Conservation (phyloP, 345 rosid genomes). For the Eucalyptus sp. region DNA sequence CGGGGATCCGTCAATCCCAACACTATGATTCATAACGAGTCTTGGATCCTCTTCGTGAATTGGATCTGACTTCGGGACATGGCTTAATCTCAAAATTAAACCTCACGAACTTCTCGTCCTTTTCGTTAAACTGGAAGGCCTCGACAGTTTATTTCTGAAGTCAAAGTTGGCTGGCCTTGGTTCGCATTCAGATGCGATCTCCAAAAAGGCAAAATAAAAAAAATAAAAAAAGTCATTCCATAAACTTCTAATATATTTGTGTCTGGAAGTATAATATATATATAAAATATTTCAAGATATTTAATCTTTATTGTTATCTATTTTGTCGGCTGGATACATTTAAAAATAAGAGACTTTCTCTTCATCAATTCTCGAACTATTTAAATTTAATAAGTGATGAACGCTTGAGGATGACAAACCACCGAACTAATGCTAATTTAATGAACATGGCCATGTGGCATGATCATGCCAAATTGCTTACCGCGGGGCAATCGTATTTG, state of each 20-base stretch:
- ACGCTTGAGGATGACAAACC: neutral
- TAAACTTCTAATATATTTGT: neutral
- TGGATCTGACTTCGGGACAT: neutral
- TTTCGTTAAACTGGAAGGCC: neutral
- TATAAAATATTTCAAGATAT: too few relatives aligned
- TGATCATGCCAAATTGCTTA: neutral
- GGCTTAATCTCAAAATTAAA: neutral
- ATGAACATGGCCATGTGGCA: neutral
- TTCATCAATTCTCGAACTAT: neutral
- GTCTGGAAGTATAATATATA: too few relatives aligned
- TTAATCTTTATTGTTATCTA: too few relatives aligned
- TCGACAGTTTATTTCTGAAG: neutral
- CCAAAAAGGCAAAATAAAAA: fast-evolving
- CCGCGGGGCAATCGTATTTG: fast-evolving
- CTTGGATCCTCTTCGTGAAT: neutral
- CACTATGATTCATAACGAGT: neutral
- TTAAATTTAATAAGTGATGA: neutral
- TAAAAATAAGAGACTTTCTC: neutral
- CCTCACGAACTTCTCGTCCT: neutral
- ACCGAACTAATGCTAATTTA: neutral
- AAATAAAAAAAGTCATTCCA: neutral
- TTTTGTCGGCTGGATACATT: too few relatives aligned
- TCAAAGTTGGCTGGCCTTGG: neutral
- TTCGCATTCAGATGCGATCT: neutral
- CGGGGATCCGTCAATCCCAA: too few relatives aligned